Percentiles rank a stretch among this genome's conserved stretches.
These are phyloP conservation scores for Pholiota adiposa DNA, from an alignment of 1,284 basidiomycete species.

Conservation along the genomic window DNA sequence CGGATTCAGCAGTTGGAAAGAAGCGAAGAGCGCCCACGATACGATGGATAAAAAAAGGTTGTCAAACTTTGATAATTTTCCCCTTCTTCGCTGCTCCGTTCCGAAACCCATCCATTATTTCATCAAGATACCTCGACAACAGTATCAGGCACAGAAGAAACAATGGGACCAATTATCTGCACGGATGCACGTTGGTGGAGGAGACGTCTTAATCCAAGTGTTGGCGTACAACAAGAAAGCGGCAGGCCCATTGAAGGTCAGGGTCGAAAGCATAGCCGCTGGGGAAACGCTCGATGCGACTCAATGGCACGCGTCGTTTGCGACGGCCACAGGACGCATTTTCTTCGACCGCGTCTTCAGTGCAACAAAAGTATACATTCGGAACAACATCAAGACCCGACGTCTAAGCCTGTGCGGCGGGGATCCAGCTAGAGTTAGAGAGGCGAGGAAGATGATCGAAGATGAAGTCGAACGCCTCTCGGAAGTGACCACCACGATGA, in stretches of 20 bases:
- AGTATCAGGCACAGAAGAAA: constrained; percentile 53
- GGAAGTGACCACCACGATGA: constrained; percentile 41
- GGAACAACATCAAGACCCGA: constrained; percentile 44
- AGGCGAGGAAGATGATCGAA: constrained; percentile 45
- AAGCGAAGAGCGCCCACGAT: constrained; percentile 41
- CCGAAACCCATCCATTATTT: constrained; percentile 50
- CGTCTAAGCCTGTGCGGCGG: constrained; percentile 47
- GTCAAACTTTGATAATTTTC: constrained; percentile 26
- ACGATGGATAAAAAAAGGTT: constrained; percentile 31
- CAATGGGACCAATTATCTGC: constrained; percentile 50
- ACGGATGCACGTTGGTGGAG: constrained; percentile 24
- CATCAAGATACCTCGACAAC: constrained; percentile 47
- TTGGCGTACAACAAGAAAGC: constrained; percentile 48
- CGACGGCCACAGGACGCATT: constrained; percentile 26
- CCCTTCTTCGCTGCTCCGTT: constrained; percentile 39
- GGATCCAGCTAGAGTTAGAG: constrained; percentile 34
- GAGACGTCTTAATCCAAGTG: constrained; percentile 38
- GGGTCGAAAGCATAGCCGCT: constrained; percentile 54
- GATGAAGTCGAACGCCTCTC: constrained; percentile 47
- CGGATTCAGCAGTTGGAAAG: constrained; percentile 50
- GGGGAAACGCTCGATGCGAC: constrained; percentile 49
- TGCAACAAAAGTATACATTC: constrained; percentile 45
- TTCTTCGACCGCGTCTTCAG: constrained; percentile 40
- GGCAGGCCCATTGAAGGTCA: constrained; percentile 59
- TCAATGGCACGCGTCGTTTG: constrained; percentile 51